phyloP scores from a whole-genome alignment of 2,329 filamentous ascomycete genomes.

The Colletotrichum gigasporum region DNA sequence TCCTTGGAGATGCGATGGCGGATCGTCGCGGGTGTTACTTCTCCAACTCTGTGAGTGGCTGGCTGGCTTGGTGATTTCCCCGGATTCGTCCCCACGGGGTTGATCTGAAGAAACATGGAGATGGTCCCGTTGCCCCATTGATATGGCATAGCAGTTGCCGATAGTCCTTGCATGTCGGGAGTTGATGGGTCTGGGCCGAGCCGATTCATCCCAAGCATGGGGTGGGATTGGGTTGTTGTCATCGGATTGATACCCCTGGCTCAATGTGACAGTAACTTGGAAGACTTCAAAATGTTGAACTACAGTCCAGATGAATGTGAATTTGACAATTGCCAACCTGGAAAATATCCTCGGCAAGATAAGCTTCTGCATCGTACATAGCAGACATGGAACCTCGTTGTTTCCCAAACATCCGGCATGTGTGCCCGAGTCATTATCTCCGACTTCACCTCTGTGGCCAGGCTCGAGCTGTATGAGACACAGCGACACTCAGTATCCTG shows the following conservation, averaged over 20 bases:
- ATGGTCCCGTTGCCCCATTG: no score
- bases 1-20: neutral
- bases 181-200: constrained; percentile 14
- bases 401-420: neutral
- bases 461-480: no score
- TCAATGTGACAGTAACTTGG: neutral
- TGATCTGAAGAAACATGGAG: neutral
- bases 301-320: no score
- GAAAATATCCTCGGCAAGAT: no score
- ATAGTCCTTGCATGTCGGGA: neutral
- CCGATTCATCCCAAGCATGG: neutral
- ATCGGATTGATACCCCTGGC: neutral
- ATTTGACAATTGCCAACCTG: constrained; percentile 4
- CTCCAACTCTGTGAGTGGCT: neutral
- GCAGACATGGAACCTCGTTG: neutral
- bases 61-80: neutral
- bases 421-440: neutral
- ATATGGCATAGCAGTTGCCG: no score
- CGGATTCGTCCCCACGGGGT: neutral
- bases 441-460: neutral
- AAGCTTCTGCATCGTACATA: neutral
- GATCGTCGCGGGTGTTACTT: neutral
- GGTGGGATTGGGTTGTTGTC: neutral
- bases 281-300: no score
- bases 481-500: no score